Evolutionary conservation across 306 rosid species (phyloP), one percentile per base, ranked within the genome.

Genomic region (Malus orientalis): DNA sequence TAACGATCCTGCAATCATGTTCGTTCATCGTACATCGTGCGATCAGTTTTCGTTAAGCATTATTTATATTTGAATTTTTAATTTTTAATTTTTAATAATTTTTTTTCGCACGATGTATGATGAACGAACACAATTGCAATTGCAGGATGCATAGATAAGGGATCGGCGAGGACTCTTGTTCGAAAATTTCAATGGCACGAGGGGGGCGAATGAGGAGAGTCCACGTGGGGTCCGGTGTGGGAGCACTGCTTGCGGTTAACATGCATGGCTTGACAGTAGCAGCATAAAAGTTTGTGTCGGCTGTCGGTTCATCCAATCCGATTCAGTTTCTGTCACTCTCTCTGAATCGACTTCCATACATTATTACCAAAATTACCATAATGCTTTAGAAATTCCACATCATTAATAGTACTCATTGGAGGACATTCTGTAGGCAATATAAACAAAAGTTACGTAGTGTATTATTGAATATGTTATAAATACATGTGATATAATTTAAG

Each of bases 251-350:
- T 74, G n/a, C 44, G 36, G 73, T 74, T 75, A 57, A 65, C 44
- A 30, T 49, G 80, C 55, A 69, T 61, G 51, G 38, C 38, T 62
- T 27, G 73, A 55, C 76, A 36, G 72, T 54, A 61, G 69, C 55
- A 65, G 78, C 82, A 63, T 78, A 44, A 53, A 83, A 64, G 53
- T 75, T 79, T 65, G 86, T 71, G 57, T 69, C 67, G 32, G 13
- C 59, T 79, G 86, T 75, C 83, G 86, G 83, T 83, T 29, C 80
- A 75, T 79, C 54, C 79, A 75, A 75, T 69, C 38, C 71, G 51
- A 42, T 40, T 68, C 77, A 2, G 55, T 54, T 82, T 70, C 69
- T 42, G 80, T 69, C 42, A 9, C 47, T 38, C 49, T 65, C 69
- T 65, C 15, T 8, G 25, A 32, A 63, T 63, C 42, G 10, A 40